Conservation (phyloP, 192 early-diverging fungal species). For the Polychytrium aggregatum region DNA sequence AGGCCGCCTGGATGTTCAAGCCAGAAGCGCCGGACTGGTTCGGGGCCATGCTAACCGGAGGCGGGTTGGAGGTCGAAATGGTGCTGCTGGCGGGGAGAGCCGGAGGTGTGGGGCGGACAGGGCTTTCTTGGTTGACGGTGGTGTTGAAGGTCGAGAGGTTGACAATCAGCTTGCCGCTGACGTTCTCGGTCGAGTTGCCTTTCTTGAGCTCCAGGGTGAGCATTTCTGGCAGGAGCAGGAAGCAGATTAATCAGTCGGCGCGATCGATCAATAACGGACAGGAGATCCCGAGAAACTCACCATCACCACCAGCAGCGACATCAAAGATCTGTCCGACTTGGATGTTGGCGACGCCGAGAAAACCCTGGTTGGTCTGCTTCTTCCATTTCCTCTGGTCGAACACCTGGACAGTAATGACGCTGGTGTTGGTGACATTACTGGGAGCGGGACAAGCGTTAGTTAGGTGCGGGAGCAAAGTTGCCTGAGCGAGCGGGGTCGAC, state of each 20-base stretch:
- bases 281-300: conserved; percentile 11
- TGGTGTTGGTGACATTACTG: conserved; percentile 59
- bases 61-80: too few relatives aligned
- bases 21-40: too few relatives aligned
- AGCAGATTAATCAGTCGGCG: conserved; percentile 17
- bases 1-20: too few relatives aligned
- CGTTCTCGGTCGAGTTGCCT: conserved; percentile 65
- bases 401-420: conserved; percentile 84
- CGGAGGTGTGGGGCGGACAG: too few relatives aligned
- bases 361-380: conserved; percentile 47
- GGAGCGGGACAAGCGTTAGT: neutral
- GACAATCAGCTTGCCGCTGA: conserved; percentile 77
- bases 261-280: too few relatives aligned
- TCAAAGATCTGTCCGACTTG: conserved; percentile 75
- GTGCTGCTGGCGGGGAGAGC: too few relatives aligned
- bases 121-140: too few relatives aligned
- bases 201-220: conserved; percentile 83
- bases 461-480: neutral
- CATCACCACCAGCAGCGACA: conserved; percentile 60
- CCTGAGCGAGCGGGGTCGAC: neutral
- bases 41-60: too few relatives aligned
- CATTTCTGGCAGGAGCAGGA: conserved; percentile 51
- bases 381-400: conserved; percentile 98
- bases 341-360: conserved; percentile 83
- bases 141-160: too few relatives aligned